Evolutionary conservation across 192 early-diverging fungal genomes (phyloP), one percentile per base, ranked within the genome.

Genomic region (Umbelopsis sp.): DNA sequence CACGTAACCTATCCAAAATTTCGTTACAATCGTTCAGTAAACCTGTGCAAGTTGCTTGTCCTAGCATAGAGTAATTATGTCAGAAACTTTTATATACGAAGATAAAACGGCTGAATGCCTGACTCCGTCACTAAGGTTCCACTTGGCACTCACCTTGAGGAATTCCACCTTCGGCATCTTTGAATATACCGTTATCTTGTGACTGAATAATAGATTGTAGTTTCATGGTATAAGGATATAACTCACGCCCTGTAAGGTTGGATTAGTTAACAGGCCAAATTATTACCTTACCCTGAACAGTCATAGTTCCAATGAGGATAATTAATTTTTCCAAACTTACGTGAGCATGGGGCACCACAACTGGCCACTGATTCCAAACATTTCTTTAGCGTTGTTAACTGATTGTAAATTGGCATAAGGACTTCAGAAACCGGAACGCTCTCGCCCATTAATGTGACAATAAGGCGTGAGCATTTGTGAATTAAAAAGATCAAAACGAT

Each of bases 11-110:
- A 52, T 91, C 90, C 68, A 92, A 81, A 66, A 92, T 84, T 76
- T 95, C 93, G 71, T 96, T 93, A 72, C 95, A 96, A 73, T 97
- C 91, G 51, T 90, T 89, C 71, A 97, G 84, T 66, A 97, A 74
- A 29, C 89, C 88, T 71, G 91, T 89, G 45, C 95, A 88, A 32
- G 94, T 88, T 24, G 91, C 94, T 77, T 97, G 95, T 34, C 95
- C 56, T 62, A 34, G 16, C 0, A 20, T 20, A 36, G 10, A 32
- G 2, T 2, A 25, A 54, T 32, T n/a, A 17, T 0, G 31, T 62
- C 6, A 59, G 22, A 8, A 24, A 9, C 43, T 44, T 20, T 49
- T 17, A 17, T 49, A 49, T 21, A n/a, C n/a, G n/a, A n/a, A n/a
- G n/a, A n/a, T n/a, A n/a, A 41, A 41, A 0, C 38, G 8, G 38